phyloP scores from a whole-genome alignment of 139 green algal genomes.

The Marvania coccoides region DNA sequence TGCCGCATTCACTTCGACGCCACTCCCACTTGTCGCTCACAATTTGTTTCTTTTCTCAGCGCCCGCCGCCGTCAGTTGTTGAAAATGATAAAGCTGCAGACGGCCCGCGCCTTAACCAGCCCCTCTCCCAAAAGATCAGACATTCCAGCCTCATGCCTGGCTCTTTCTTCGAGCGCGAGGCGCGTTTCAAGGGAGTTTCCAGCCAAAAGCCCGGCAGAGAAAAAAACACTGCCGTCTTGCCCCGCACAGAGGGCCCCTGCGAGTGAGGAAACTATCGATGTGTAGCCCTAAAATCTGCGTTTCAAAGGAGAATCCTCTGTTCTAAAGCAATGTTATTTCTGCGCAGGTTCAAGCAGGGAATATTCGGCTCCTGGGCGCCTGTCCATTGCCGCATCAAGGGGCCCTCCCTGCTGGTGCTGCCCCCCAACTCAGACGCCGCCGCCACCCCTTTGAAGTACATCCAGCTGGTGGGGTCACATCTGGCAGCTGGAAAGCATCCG shows the following conservation, averaged over 20 bases:
- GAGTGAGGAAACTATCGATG: too few species aligned
- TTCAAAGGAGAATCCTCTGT: too few species aligned
- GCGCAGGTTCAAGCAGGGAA: slow-evolving; percentile 4
- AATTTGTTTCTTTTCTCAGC: too few species aligned
- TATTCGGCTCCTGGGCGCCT: not conserved
- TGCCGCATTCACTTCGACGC: too few species aligned
- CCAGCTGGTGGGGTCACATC: slow-evolving; percentile 19
- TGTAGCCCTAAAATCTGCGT: too few species aligned
- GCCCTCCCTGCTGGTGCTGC: not conserved
- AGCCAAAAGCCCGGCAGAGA: not conserved
- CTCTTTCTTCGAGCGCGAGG: slow-evolving; percentile 22
- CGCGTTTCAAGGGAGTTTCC: slow-evolving; percentile 11
- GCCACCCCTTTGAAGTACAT: not conserved
- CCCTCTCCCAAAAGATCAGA: not conserved
- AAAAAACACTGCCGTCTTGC: not conserved
- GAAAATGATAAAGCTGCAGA: not conserved
- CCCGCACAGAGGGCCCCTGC: not conserved
- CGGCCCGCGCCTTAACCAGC: slow-evolving; percentile 4
- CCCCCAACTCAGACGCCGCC: not conserved
- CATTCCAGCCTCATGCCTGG: slow-evolving; percentile 8
- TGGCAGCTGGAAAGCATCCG: not conserved
- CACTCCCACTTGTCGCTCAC: too few species aligned
- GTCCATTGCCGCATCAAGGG: not conserved
- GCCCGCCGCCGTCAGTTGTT: too few species aligned
- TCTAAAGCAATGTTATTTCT: too few species aligned